Percentiles rank a stretch among this genome's conserved stretches.
Conservation (phyloP, 2,329 filamentous ascomycete genomes). For the Botrytis deweyae region DNA sequence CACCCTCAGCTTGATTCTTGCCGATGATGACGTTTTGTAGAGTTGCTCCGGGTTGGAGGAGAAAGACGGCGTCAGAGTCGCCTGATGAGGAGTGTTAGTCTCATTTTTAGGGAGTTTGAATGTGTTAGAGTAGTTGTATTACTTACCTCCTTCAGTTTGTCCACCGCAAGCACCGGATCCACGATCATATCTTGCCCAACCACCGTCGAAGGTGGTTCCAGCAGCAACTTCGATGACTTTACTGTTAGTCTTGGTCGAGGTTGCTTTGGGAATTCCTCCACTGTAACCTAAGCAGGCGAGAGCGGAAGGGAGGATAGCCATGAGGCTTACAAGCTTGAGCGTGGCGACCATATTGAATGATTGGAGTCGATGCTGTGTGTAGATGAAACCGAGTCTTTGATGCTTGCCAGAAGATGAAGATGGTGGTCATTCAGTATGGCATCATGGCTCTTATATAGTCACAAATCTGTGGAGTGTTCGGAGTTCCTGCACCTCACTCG, state of each 20-base stretch:
- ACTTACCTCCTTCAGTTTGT: not conserved
- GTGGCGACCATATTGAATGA: not conserved
- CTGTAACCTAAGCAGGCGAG: conserved; percentile 4
- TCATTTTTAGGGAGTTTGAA: too few species aligned
- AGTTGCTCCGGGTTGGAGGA: not conserved
- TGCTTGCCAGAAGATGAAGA: not conserved
- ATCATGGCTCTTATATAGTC: not conserved
- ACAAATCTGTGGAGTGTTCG: not conserved
- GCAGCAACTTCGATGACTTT: not conserved
- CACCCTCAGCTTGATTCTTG: not conserved
- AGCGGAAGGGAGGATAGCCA: not conserved
- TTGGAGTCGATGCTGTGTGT: not conserved
- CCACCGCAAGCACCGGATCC: conserved; percentile 1
- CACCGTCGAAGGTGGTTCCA: not conserved
- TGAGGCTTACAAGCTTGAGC: not conserved
- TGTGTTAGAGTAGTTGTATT: not conserved
- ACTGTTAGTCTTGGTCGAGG: conserved; percentile 12
- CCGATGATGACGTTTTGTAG: conserved; percentile 1
- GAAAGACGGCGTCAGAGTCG: not conserved
- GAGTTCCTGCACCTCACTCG: not conserved
- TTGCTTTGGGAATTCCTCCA: not conserved
- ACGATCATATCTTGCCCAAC: not conserved
- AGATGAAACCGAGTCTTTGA: not conserved
- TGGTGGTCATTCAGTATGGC: not conserved
- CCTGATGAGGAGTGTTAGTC: not conserved